Evolutionary conservation across 176 grass and related monocot genomes (phyloP), one percentile per base, ranked within the genome.

Genomic region (Triticum turgidum): DNA sequence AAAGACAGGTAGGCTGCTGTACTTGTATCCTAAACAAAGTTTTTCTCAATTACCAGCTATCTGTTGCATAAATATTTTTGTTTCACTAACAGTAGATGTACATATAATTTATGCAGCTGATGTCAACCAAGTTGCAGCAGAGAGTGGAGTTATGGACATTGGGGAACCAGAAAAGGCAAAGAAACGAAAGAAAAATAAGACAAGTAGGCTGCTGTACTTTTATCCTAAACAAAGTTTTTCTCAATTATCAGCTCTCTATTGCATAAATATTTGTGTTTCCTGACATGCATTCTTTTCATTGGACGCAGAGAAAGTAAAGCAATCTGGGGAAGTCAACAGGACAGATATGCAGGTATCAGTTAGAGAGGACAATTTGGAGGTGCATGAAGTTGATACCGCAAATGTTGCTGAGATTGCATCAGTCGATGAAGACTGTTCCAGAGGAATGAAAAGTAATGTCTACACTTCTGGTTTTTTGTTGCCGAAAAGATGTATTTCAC

Each of bases 361-460:
- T 30, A 34, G 15, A 27, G 80, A 91, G 32, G 72, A 82, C 32
- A 86, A 84, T 79, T 61, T 87, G 54, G 83, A 85, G 77, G 86
- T 21, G 9, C 65, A 34, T 87, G 84, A 92, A 69, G 39, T 85
- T 76, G 73, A 84, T 85, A 39, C 73, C 73, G 72, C 72, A 92
- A 82, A 88, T 4, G 88, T 87, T 17, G 85, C 89, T 65, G 89
- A 94, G 76, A 94, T 96, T 74, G 65, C 66, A 83, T 85, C 67
- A 14, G 88, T 96, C 38, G 92, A 99, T 47, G 94, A 93, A 85
- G 97, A 96, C 85, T 90, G 61, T 83, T 94, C 97, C 21, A 93
- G 80, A 88, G 97, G 97, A 94, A 94, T 98, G 88, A 92, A 92
- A 94, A 99, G 97, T 99, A 96, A 77, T 62, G 42, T 21, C 68